Base-by-base conservation (phyloP, 2,329 filamentous ascomycete species). In the Ophiosphaerella korrae region DNA sequence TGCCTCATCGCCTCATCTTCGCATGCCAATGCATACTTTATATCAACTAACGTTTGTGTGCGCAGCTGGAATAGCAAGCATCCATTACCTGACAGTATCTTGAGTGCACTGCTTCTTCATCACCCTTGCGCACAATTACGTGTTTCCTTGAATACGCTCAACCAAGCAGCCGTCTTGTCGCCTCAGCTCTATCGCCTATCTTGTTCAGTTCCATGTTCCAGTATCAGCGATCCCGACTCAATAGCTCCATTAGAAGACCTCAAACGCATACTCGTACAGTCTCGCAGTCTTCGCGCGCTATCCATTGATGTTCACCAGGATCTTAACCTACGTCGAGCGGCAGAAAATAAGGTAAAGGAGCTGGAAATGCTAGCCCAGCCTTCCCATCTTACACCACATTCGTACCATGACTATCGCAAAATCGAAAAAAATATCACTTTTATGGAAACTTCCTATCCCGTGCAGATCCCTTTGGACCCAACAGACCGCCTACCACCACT, bases 11-110 rank as follows among this genome's bases (percentile, higher is more conserved):
- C n/a, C 7, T 36, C 11, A 7, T 35, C 37, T 13, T 31, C 29
- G 6, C 6, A 23, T 33, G 5, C 14, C 7, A 29, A 13, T 35
- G 23, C 35, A 21, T 14, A n/a, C 11, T 7, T 8, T 7, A 9
- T 23, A 18, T 14, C 12, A 9, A 31, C 31, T 5, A 11, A 29
- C 11, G 11, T 29, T 23, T 35, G 2, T 7, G 5, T 29, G 12
- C 52, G 35, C 38, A 60, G 48, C 31, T 64, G 61, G 61, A 40
- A 52, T 21, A 46, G 38, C 16, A 40, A 60, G 14, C 13, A 45
- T 12, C 49, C 48, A 6, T 38, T 64, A 16, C 37, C 55, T 7
- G 32, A 32, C 8, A 37, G 36, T 2, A 11, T 61, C 4, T 48
- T 58, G 4, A 13, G 39, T n/a, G 36, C 38, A 1, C n/a, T 62